Evolutionary conservation across 2,329 filamentous ascomycete species (phyloP).

Genomic region (Corinectria fuckeliana): DNA sequence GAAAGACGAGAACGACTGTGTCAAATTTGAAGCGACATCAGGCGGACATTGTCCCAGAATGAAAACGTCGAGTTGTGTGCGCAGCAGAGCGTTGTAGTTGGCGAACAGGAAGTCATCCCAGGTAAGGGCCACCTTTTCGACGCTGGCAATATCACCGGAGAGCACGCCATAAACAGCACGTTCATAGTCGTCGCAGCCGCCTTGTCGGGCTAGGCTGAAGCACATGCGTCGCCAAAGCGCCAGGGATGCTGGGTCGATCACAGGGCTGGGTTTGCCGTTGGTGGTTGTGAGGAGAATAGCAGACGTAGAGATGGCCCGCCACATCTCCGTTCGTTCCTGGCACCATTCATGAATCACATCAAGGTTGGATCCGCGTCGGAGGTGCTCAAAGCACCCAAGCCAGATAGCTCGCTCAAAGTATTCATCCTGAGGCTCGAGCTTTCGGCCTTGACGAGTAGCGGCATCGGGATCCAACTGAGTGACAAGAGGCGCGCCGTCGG

Average conservation of each 20-base stretch:
- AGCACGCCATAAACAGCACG: slow-evolving; percentile 89
- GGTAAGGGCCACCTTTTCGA: slow-evolving; percentile 75
- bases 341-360: slow-evolving; percentile 85
- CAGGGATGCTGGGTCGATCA: slow-evolving; percentile 52
- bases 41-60: slow-evolving; percentile 62
- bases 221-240: slow-evolving; percentile 82
- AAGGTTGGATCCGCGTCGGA: slow-evolving; percentile 81
- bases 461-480: slow-evolving; percentile 94
- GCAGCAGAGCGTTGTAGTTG: slow-evolving; percentile 84
- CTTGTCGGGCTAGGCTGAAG: slow-evolving; percentile 72
- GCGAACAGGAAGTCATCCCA: slow-evolving; percentile 91
- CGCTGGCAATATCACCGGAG: slow-evolving; percentile 81
- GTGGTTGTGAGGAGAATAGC: slow-evolving; percentile 67
- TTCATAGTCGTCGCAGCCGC: slow-evolving; percentile 78
- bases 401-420: slow-evolving; percentile 91
- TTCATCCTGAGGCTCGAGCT: slow-evolving; percentile 81
- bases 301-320: slow-evolving; percentile 85
- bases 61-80: slow-evolving; percentile 80
- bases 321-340: slow-evolving; percentile 81
- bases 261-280: slow-evolving; percentile 48
- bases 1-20: slow-evolving; percentile 66
- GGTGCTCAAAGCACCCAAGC: slow-evolving; percentile 92
- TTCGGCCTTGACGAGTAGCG: slow-evolving; percentile 76
- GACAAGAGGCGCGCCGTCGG: slow-evolving; percentile 70
- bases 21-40: slow-evolving; percentile 58